phyloP scores from a whole-genome alignment of 176 grass and related monocot species.

The Avena sativa region DNA sequence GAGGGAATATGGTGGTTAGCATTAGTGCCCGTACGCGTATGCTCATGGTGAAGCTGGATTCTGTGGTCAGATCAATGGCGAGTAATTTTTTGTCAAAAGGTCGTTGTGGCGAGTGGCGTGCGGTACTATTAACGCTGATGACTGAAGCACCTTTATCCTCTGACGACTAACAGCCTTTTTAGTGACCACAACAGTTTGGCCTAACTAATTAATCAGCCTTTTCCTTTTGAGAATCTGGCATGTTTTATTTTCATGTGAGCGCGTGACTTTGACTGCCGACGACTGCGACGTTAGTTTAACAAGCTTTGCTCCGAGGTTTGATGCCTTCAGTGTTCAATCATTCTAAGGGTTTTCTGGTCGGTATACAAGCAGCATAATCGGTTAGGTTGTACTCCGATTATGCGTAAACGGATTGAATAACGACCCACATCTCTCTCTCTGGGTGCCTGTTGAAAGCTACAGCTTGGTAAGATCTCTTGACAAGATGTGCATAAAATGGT shows the following conservation, averaged over 20 bases:
- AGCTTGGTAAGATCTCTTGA: too few relatives aligned
- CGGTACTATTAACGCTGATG: neutral
- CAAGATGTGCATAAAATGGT: too few relatives aligned
- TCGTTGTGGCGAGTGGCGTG: neutral
- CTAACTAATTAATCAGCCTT: neutral
- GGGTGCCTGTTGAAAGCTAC: too few relatives aligned
- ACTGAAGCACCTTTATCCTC: neutral
- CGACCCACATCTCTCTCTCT: too few relatives aligned
- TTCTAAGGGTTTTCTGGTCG: neutral
- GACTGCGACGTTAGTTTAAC: too few relatives aligned
- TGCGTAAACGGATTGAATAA: too few relatives aligned
- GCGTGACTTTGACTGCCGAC: neutral
- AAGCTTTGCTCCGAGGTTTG: neutral
- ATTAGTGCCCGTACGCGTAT: neutral
- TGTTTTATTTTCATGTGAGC: neutral
- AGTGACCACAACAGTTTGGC: neutral
- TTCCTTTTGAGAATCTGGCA: neutral
- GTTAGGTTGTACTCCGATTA: too few relatives aligned
- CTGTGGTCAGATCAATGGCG: neutral
- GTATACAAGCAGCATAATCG: slow-evolving; percentile 21
- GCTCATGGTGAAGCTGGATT: neutral
- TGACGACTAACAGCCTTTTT: neutral
- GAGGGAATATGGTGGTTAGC: neutral
- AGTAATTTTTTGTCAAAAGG: neutral
- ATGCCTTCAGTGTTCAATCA: neutral